These are phyloP conservation scores for Geotrichum citri-aurantii DNA, from an alignment of 1,139 yeast genomes.

Conservation along the genomic window DNA sequence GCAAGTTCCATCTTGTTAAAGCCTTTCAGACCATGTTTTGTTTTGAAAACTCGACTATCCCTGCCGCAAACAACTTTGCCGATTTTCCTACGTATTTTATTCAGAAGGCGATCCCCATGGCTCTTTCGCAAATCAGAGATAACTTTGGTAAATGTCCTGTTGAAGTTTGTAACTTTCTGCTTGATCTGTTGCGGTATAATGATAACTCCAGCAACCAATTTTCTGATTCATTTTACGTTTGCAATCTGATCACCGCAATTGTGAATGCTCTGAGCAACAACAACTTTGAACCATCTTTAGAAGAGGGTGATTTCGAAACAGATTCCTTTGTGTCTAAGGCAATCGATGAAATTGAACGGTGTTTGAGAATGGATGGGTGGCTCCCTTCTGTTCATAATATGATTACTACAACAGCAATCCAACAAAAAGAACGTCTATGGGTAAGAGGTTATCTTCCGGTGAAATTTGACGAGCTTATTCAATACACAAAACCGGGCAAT, in stretches of 20 bases:
- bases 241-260: slow-evolving; percentile 53
- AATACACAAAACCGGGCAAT: slow-evolving; percentile 47
- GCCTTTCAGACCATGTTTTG: slow-evolving; percentile 71
- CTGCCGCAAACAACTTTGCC: slow-evolving; percentile 73
- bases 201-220: slow-evolving; percentile 78
- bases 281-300: slow-evolving; percentile 20
- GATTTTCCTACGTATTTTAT: slow-evolving; percentile 63
- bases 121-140: slow-evolving; percentile 57
- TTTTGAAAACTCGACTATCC: slow-evolving; percentile 59
- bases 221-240: slow-evolving; percentile 66
- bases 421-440: slow-evolving; percentile 56
- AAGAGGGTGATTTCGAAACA: slow-evolving; percentile 28
- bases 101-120: slow-evolving; percentile 60
- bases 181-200: slow-evolving; percentile 72
- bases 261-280: slow-evolving; percentile 41
- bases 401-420: slow-evolving; percentile 53
- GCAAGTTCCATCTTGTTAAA: slow-evolving; percentile 63
- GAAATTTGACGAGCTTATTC: slow-evolving; percentile 46
- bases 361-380: slow-evolving; percentile 81
- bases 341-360: slow-evolving; percentile 59
- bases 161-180: slow-evolving; percentile 54
- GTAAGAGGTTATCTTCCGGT: slow-evolving; percentile 50
- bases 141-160: slow-evolving; percentile 62
- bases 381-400: slow-evolving; percentile 64
- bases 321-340: slow-evolving; percentile 42